Percentiles rank a stretch among this genome's conserved stretches.
Evolutionary conservation across 108 stramenopile genomes (phyloP).

Genomic region (Fragilariopsis cylindrus): DNA sequence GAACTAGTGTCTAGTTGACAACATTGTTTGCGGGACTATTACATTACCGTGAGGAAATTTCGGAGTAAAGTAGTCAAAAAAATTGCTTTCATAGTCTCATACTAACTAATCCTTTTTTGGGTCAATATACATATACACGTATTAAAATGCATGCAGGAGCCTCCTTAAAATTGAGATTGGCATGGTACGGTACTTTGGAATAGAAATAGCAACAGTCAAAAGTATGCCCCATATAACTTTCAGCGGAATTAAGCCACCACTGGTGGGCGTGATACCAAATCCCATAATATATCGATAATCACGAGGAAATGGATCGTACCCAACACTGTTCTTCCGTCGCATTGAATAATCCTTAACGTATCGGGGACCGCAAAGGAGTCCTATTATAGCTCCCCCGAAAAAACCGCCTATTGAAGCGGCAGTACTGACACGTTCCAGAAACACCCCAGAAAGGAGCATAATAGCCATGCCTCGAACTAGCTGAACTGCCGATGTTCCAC

Average conservation of each 20-base stretch:
- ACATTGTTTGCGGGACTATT: too few species aligned
- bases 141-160: background rate
- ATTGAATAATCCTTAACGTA: conserved; percentile 59
- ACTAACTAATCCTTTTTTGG: too few species aligned
- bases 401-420: conserved; percentile 78
- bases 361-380: conserved; percentile 62
- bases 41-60: too few species aligned
- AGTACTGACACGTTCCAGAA: conserved; percentile 61
- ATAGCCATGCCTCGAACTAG: conserved; percentile 59
- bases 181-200: conserved; percentile 41
- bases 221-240: conserved; percentile 46
- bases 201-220: conserved; percentile 15
- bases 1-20: too few species aligned
- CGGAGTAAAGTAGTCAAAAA: too few species aligned
- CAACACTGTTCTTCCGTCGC: conserved; percentile 51
- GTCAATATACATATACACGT: too few species aligned
- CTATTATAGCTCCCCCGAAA: conserved; percentile 60
- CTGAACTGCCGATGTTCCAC: conserved; percentile 34
- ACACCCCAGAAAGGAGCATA: conserved; percentile 50
- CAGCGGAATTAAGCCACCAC: conserved; percentile 50
- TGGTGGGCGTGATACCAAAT: conserved; percentile 52
- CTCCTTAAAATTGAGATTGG: conserved; percentile 6
- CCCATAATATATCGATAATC: conserved; percentile 74
- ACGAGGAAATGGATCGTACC: conserved; percentile 36
- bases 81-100: too few species aligned